Base-by-base conservation (phyloP, 768 basidiomycete genomes). In the Clitopilus passeckerianus region DNA sequence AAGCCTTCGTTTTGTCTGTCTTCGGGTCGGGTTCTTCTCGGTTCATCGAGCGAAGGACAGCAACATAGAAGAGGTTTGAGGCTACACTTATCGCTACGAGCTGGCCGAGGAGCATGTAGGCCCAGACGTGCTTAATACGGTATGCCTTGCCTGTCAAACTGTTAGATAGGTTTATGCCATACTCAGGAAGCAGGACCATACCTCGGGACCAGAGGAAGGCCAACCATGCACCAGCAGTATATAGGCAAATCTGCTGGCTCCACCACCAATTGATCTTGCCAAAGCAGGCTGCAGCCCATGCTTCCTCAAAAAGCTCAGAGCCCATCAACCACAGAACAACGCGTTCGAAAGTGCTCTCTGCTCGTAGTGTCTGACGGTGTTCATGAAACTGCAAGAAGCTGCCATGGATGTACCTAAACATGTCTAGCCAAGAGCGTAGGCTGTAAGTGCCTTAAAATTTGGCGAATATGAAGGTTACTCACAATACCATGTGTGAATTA, bases 61-160 rank as follows among this genome's bases (percentile, higher is more conserved):
- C 80, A 6, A 83, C 68, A 63, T 82, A 82, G 71, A 88, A 89
- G 18, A 91, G 74, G 57, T 83, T 82, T 0, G 82, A 80, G 7
- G 86, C 84, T 35, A 89, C 83, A 10, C 83, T 84, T 52, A 90
- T 84, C 33, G 89, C 86, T 57, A 91, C 86, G 20, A 89, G 64
- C 69, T 90, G 87, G 5, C 87, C 89, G 8, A 91, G 76, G 34
- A 90, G 72, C 84, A 89, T 87, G 71, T 86, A 89, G 1, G 82
- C 85, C 84, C 84, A 86, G 0, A 81, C 54, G 60, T 81, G 74
- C 63, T 76, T 79, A 60, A 89, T 73, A 15, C 71, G 58, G 44
- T 74, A 65, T 20, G 72, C 68, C 37, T 72, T 66, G 0, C 80
- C 81, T 76, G 34, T 16, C 27, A 30, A 6, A 34, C 35, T 52